Base-by-base conservation (phyloP, 208 protist genomes). In the Crithidia expoeki region DNA sequence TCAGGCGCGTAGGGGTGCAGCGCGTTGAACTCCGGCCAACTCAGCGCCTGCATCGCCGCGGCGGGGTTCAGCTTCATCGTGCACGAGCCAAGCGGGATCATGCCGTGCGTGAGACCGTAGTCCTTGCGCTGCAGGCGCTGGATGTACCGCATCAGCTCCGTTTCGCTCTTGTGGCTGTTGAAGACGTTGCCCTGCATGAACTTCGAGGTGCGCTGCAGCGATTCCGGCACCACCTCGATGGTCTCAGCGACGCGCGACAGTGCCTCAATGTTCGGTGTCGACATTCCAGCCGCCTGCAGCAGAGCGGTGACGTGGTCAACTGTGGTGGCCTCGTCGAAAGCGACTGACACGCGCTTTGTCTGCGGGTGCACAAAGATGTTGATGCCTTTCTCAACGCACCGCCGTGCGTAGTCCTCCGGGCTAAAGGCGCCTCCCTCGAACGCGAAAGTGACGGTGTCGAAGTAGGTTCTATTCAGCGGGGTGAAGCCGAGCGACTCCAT, bases 41-140 rank as follows among this genome's bases (percentile, higher is more conserved):
- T 96, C 34, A 99, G 76, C 3, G 98, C 94, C 7, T 94, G 86
- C 97, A 99, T 98, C 62, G 97, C 93, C 1, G 94, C 74, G 11
- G 97, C 95, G 0, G 98, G 88, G 89, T 99, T 99, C 16, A 99
- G 91, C 83, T 99, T 99, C 98, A 99, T 99, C 5, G 98, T 99
- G 78, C 98, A 99, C 23, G 94, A 98, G 21, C 98, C 98, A 4
- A 99, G 87, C 11, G 98, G 97, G 53, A 99, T 99, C 97, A 99
- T 99, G 32, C 94, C 85, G 55, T 93, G 94, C 7, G 74, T 87
- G 9, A 99, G 81, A 12, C 93, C 93, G 25, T 99, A 80, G 79
- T 99, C 98, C 78, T 97, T 96, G 56, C 80, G 72, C 80, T 98
- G 85, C 19, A 99, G 85, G 1, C 83, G 84, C 70, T 98, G 90